phyloP scores from a whole-genome alignment of 768 basidiomycete species.

The Paxillus rubicundulus region DNA sequence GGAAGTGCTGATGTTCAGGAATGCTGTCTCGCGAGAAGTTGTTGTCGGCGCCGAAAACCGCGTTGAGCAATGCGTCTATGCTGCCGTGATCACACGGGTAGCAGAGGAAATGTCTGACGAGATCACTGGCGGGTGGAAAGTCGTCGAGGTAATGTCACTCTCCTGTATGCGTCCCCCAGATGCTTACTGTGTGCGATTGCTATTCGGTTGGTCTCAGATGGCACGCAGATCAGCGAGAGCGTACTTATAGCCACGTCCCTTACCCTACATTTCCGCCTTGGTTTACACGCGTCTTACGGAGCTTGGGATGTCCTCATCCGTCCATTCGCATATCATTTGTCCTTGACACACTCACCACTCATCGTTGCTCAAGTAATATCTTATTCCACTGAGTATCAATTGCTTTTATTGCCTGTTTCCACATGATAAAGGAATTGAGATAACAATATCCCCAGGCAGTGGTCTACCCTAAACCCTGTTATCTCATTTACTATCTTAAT shows the following conservation, averaged over 20 bases:
- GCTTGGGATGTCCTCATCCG: neutral
- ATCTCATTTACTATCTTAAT: no score
- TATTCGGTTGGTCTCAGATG: slow-evolving; percentile 38
- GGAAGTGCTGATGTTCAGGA: slow-evolving; percentile 89
- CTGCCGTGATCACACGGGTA: slow-evolving; percentile 84
- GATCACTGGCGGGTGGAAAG: slow-evolving; percentile 97
- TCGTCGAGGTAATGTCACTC: slow-evolving; percentile 73
- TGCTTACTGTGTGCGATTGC: neutral
- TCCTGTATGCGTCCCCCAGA: neutral
- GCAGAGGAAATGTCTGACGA: slow-evolving; percentile 89
- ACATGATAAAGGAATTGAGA: no score
- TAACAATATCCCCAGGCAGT: no score
- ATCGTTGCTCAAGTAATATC: slow-evolving; percentile 23
- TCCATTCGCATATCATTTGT: slow-evolving; percentile 15
- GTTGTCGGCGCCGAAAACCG: slow-evolving; percentile 83
- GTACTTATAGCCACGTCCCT: slow-evolving; percentile 36
- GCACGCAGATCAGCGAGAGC: slow-evolving; percentile 49
- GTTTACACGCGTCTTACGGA: neutral
- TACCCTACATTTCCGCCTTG: neutral
- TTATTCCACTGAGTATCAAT: slow-evolving; percentile 29
- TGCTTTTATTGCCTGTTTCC: neutral
- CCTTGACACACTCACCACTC: slow-evolving; percentile 31
- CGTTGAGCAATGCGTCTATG: slow-evolving; percentile 93
- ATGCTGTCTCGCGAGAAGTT: slow-evolving; percentile 84
- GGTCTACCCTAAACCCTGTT: no score